A percentile compares a stretch with the other conserved stretches of the same genome.
These are phyloP conservation scores for Melaleuca quinquenervia DNA, from an alignment of 345 rosid genomes.

Conservation along the genomic window DNA sequence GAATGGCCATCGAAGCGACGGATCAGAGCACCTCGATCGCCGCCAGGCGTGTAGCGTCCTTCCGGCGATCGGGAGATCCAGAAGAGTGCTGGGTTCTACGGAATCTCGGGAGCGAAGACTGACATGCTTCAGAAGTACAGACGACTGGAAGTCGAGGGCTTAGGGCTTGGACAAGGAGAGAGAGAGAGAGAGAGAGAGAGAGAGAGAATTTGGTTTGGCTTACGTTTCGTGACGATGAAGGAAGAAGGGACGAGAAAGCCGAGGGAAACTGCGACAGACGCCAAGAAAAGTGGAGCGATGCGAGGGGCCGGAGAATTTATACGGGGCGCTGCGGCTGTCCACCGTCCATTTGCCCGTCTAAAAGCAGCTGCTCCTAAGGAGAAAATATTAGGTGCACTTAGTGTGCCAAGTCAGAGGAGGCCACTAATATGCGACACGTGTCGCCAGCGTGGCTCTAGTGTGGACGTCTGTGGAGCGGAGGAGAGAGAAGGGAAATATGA, in stretches of 20 bases:
- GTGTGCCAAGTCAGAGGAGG: too few species aligned
- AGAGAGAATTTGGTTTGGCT: background rate
- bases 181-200: background rate
- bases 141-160: background rate
- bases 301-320: background rate
- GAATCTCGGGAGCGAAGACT: background rate
- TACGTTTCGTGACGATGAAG: background rate
- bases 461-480: too few species aligned
- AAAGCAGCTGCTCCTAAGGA: background rate
- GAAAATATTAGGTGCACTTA: too few species aligned
- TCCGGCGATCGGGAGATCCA: background rate
- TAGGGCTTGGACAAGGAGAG: background rate
- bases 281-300: background rate
- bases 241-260: background rate
- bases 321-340: background rate
- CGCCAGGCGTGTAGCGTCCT: background rate
- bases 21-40: constrained; percentile 18
- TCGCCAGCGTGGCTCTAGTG: too few species aligned
- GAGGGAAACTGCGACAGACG: background rate
- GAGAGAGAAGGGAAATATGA: too few species aligned
- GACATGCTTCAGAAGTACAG: background rate
- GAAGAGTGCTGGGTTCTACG: background rate
- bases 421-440: too few species aligned
- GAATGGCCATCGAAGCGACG: constrained; percentile 49
- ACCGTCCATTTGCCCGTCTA: background rate